A percentile compares a stretch with the other conserved stretches of the same genome.
Evolutionary conservation across 257 asterid genomes (phyloP).

Genomic region (Solanum chaucha): DNA sequence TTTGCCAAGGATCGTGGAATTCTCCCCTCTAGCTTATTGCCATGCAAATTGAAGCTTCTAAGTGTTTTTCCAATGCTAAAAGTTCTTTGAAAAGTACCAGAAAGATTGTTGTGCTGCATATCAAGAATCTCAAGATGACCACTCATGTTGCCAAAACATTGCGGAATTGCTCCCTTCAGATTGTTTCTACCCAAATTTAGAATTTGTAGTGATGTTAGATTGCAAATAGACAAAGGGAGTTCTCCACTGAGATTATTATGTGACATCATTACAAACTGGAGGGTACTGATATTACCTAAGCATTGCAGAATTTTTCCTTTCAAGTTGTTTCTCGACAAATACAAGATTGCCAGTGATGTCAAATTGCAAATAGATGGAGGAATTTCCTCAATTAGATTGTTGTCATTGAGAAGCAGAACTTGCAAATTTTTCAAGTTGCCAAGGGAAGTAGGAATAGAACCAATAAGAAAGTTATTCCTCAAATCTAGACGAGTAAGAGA

Average conservation of each 20-base stretch:
- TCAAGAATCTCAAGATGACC: neutral
- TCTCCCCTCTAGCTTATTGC: neutral
- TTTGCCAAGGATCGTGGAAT: neutral
- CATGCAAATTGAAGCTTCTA: neutral
- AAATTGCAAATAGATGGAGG: neutral
- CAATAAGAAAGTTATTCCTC: neutral
- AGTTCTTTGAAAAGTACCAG: neutral
- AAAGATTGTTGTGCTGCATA: neutral
- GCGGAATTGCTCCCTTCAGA: neutral
- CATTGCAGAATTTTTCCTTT: neutral
- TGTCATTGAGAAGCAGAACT: neutral
- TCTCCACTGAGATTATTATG: neutral
- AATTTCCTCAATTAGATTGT: neutral
- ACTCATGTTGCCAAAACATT: neutral
- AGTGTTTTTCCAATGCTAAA: neutral
- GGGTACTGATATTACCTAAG: neutral
- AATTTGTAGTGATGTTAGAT: neutral
- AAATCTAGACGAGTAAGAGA: neutral
- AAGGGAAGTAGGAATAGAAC: neutral
- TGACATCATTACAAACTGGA: neutral
- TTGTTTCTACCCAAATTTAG: neutral
- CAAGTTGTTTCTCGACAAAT: neutral
- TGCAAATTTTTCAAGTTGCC: neutral
- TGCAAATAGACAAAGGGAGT: slow-evolving; percentile 2
- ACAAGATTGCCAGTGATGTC: neutral